phyloP scores from a whole-genome alignment of 208 protist species.

The Acanthamoeba triangularis region DNA sequence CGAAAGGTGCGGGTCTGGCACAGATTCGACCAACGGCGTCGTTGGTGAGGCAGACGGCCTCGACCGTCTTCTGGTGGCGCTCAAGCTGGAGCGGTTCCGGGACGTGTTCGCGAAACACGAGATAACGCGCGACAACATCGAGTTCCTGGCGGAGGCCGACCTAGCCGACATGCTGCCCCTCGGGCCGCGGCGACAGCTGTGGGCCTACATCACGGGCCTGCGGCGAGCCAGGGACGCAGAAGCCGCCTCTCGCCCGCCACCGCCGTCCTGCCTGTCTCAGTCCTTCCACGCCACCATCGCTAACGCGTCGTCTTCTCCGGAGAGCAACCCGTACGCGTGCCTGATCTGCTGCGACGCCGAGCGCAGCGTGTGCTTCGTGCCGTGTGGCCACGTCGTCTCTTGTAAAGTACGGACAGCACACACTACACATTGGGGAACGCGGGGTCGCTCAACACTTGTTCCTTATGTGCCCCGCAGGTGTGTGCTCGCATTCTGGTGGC shows the following conservation, averaged over 20 bases:
- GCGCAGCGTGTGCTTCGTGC: conserved; percentile 44
- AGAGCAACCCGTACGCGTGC: conserved; percentile 11
- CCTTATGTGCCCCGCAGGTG: no score
- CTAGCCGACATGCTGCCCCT: not conserved
- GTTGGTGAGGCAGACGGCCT: not conserved
- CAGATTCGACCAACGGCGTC: not conserved
- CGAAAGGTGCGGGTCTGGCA: no score
- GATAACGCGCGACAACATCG: not conserved
- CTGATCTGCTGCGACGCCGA: conserved; percentile 42
- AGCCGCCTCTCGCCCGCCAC: not conserved
- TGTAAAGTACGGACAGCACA: not conserved
- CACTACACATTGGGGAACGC: no score
- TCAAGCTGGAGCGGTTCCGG: conserved; percentile 14
- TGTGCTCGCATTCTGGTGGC: conserved; percentile 30
- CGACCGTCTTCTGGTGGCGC: not conserved
- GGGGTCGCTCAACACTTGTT: no score
- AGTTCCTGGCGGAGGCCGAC: not conserved
- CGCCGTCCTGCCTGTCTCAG: not conserved
- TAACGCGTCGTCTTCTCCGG: not conserved
- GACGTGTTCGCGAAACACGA: not conserved
- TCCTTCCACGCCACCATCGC: not conserved
- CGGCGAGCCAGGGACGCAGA: not conserved
- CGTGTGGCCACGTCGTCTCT: conserved; percentile 10
- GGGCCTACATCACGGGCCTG: conserved; percentile 1
- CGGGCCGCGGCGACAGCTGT: conserved; percentile 21